A percentile compares a stretch with the other conserved stretches of the same genome.
Evolutionary conservation across 2,329 filamentous ascomycete genomes (phyloP).

Genomic region (Colletotrichum karsti): DNA sequence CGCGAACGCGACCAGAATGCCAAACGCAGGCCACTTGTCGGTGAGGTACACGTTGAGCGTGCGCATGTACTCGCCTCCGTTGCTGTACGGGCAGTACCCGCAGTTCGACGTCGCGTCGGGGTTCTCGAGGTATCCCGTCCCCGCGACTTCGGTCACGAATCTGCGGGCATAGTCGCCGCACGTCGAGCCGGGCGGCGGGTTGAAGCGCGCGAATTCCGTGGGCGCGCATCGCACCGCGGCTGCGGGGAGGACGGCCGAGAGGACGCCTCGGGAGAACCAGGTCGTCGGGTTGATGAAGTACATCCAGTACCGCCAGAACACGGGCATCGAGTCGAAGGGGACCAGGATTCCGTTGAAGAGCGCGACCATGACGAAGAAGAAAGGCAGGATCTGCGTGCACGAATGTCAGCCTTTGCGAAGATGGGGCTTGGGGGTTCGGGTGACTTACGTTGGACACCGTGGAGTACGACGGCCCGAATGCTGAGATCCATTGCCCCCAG

Average conservation of each 20-base stretch:
- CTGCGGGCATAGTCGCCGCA: constrained; percentile 70
- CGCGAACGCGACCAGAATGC: constrained; percentile 76
- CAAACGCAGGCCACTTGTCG: constrained; percentile 75
- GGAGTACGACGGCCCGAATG: constrained; percentile 81
- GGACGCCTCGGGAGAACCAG: constrained; percentile 21
- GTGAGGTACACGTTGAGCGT: constrained; percentile 57
- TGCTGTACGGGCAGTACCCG: constrained; percentile 73
- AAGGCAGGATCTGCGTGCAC: constrained; percentile 65
- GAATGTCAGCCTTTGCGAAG: neutral
- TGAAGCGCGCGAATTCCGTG: constrained; percentile 52
- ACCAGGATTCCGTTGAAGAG: constrained; percentile 77
- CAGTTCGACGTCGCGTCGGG: constrained; percentile 65
- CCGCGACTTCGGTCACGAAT: constrained; percentile 58
- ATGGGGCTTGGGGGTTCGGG: neutral
- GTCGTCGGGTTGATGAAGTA: constrained; percentile 30
- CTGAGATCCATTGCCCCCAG: constrained; percentile 88
- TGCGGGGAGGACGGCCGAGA: constrained; percentile 25
- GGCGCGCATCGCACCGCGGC: constrained; percentile 49
- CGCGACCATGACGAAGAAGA: constrained; percentile 82
- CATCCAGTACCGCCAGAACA: constrained; percentile 49
- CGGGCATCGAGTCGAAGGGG: constrained; percentile 43
- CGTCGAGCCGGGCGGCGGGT: constrained; percentile 69
- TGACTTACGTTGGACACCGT: constrained; percentile 73
- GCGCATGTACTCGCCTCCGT: constrained; percentile 68
- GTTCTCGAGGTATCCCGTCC: constrained; percentile 70